A percentile compares a stretch with the other conserved stretches of the same genome.
Conservation (phyloP, 768 basidiomycete species). For the Mrakia hoshinonis region DNA sequence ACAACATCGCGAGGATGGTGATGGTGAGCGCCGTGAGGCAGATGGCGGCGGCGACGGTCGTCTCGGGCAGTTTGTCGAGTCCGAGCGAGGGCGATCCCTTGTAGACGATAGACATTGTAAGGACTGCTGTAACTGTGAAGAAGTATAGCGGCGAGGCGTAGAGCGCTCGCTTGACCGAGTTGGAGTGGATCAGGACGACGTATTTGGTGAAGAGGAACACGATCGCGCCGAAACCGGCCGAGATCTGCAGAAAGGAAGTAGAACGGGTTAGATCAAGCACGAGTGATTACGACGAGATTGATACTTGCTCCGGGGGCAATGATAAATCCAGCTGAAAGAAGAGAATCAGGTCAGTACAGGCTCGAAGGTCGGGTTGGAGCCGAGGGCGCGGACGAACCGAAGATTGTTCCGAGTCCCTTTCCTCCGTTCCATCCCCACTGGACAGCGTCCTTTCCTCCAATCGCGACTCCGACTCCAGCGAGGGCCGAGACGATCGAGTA, state of each 20-base stretch:
- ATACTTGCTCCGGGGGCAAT: conserved; percentile 35
- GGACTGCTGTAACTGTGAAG: conserved; percentile 37
- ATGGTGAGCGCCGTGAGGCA: conserved; percentile 41
- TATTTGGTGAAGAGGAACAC: conserved; percentile 29
- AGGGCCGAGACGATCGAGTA: conserved; percentile 45
- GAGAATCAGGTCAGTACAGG: not conserved
- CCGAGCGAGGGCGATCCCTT: conserved; percentile 44
- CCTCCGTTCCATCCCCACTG: conserved; percentile 46
- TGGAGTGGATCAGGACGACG: conserved; percentile 39
- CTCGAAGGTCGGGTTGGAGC: not conserved
- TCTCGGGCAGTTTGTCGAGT: conserved; percentile 38
- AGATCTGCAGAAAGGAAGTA: too few species aligned
- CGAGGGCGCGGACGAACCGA: too few species aligned
- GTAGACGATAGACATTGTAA: conserved; percentile 44
- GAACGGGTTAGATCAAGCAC: too few species aligned
- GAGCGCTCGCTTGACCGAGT: conserved; percentile 39
- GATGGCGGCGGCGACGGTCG: conserved; percentile 40
- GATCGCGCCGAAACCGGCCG: conserved; percentile 17
- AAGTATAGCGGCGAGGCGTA: conserved; percentile 37
- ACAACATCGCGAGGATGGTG: conserved; percentile 39
- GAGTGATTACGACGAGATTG: too few species aligned
- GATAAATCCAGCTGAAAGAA: conserved; percentile 33
- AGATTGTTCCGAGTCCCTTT: conserved; percentile 35
- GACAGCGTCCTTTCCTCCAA: conserved; percentile 41
- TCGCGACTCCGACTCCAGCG: conserved; percentile 44